Percentiles rank a stretch among this genome's conserved stretches.
Evolutionary conservation across 2,329 filamentous ascomycete species (phyloP).

Genomic region (Balansia obtecta): DNA sequence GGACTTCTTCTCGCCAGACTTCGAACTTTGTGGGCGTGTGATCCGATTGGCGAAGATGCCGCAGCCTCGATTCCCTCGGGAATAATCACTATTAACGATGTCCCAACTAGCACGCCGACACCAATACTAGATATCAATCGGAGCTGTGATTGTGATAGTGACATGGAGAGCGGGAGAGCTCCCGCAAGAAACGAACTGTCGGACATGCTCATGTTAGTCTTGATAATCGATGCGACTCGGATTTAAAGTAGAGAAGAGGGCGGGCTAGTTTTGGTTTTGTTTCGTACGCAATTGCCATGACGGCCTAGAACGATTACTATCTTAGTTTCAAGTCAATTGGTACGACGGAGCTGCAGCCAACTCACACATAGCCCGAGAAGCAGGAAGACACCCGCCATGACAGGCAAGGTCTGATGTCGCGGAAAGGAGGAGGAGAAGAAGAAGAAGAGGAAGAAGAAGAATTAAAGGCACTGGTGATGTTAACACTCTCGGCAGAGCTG

Average conservation of each 20-base stretch:
- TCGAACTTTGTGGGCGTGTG: constrained; percentile 25
- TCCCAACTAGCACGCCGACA: constrained; percentile 87
- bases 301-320: constrained; percentile 24
- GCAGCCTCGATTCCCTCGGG: constrained; percentile 91
- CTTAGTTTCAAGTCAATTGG: not conserved
- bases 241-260: not conserved
- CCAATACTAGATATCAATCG: constrained; percentile 85
- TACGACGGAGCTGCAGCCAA: constrained; percentile 4
- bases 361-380: constrained; percentile 29
- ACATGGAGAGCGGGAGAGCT: constrained; percentile 78
- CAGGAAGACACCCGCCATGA: constrained; percentile 28
- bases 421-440: not conserved
- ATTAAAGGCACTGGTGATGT: not conserved
- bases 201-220: not conserved
- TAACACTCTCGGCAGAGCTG: not conserved
- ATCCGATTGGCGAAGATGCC: constrained; percentile 41
- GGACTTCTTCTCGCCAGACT: constrained; percentile 21
- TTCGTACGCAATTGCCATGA: constrained; percentile 45
- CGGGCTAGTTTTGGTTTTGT: not conserved
- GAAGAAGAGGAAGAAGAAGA: no score
- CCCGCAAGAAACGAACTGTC: constrained; percentile 84
- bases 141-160: constrained; percentile 74
- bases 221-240: not conserved
- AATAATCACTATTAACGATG: constrained; percentile 92
- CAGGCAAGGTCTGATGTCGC: constrained; percentile 4